These are phyloP conservation scores for Ophiostoma novo-ulmi DNA, from an alignment of 2,329 filamentous ascomycete genomes.

Conservation along the genomic window DNA sequence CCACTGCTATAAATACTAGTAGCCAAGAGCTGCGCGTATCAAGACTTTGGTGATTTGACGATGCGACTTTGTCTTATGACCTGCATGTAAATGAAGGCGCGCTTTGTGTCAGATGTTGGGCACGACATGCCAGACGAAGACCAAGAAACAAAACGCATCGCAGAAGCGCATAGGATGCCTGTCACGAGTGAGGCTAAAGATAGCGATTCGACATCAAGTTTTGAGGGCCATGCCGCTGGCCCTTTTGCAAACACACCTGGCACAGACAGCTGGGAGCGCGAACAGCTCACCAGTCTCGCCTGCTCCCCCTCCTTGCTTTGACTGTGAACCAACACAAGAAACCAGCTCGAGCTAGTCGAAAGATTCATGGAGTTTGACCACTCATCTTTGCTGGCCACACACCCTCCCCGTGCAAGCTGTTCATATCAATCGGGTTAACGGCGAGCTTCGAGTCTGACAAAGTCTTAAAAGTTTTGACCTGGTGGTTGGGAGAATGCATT, in stretches of 20 bases:
- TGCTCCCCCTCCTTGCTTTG: neutral
- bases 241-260: neutral
- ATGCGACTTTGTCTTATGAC: neutral
- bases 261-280: too few species aligned
- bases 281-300: neutral
- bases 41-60: neutral
- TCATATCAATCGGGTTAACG: neutral
- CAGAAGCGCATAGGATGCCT: neutral
- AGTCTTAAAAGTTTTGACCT: neutral
- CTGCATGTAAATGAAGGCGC: neutral
- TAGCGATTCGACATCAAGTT: neutral
- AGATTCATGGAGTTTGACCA: neutral
- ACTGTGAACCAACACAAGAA: neutral
- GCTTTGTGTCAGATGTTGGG: neutral
- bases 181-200: neutral
- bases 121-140: neutral
- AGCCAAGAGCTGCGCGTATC: neutral
- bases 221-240: neutral
- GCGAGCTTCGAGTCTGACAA: neutral
- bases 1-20: neutral
- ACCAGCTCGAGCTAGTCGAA: neutral
- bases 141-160: neutral
- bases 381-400: neutral
- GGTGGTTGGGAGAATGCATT: constrained; percentile 7
- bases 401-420: neutral